Conservation (phyloP, 805 yeast genomes). For the Nematodospora valgi region DNA sequence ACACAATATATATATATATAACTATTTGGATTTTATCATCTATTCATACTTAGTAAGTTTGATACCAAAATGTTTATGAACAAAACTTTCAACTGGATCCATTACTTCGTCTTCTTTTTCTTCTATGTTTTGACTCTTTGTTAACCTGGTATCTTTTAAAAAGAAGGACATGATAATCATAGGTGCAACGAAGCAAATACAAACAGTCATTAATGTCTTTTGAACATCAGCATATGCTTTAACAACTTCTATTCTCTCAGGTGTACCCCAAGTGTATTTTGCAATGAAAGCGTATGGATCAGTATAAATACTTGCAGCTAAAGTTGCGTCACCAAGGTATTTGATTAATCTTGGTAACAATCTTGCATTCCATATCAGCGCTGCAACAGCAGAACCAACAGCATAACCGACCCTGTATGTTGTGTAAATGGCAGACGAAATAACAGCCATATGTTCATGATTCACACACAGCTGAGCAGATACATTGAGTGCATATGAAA, state of each 20-base stretch:
- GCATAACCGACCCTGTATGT: constrained; percentile 62
- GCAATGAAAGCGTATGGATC: constrained; percentile 50
- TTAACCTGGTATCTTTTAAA: constrained; percentile 52
- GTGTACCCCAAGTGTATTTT: constrained; percentile 58
- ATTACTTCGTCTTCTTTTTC: constrained; percentile 4
- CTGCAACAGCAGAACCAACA: constrained; percentile 59
- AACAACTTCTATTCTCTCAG: constrained; percentile 56
- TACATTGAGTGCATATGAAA: constrained; percentile 62
- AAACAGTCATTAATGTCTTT: constrained; percentile 53
- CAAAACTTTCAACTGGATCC: no score
- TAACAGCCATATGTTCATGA: constrained; percentile 64
- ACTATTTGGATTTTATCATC: no score
- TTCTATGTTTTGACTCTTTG: constrained; percentile 23
- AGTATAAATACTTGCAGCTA: constrained; percentile 25
- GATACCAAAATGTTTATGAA: no score
- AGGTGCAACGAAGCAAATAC: constrained; percentile 52
- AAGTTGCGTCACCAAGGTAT: constrained; percentile 24
- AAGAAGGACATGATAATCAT: constrained; percentile 45
- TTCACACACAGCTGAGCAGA: constrained; percentile 58
- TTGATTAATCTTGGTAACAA: constrained; percentile 44
- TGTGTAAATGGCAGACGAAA: constrained; percentile 55
- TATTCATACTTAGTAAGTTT: no score
- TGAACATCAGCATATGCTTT: constrained; percentile 59
- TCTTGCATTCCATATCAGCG: constrained; percentile 68
- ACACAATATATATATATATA: no score